A percentile compares a stretch with the other conserved stretches of the same genome.
phyloP scores from a whole-genome alignment of 352 stramenopile genomes.

The Phytophthora pseudosyringae region DNA sequence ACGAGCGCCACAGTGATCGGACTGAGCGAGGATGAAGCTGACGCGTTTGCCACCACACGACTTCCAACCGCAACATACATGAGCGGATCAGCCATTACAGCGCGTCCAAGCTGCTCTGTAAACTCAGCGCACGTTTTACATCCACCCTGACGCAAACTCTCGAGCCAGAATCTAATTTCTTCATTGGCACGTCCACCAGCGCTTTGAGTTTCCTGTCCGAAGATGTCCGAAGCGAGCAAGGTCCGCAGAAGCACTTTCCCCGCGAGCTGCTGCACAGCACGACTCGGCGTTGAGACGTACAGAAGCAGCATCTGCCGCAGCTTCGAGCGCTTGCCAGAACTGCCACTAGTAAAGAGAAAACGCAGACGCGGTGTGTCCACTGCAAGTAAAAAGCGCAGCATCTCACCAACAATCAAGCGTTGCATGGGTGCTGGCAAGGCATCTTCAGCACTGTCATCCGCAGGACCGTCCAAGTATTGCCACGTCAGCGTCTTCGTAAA shows the following conservation, averaged over 20 bases:
- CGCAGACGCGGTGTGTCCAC: conserved; percentile 64
- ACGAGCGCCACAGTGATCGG: conserved; percentile 60
- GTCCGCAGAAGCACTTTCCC: conserved; percentile 61
- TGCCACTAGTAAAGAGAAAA: conserved; percentile 51
- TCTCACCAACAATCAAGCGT: conserved; percentile 69
- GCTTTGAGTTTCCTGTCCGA: conserved; percentile 42
- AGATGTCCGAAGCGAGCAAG: conserved; percentile 60
- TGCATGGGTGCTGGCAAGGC: conserved; percentile 38
- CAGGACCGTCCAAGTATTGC: conserved; percentile 46
- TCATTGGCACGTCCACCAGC: conserved; percentile 38
- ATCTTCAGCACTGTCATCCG: conserved; percentile 1
- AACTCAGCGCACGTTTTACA: conserved; percentile 46
- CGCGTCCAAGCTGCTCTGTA: conserved; percentile 50
- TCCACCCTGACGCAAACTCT: conserved; percentile 54
- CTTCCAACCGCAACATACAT: conserved; percentile 45
- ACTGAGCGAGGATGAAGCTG: conserved; percentile 36
- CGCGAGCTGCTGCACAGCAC: conserved; percentile 47
- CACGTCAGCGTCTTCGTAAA: conserved; percentile 83
- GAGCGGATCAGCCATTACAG: conserved; percentile 57
- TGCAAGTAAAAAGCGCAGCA: conserved; percentile 69
- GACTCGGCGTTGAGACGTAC: conserved; percentile 50
- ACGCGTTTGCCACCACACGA: conserved; percentile 20
- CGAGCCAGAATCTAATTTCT: conserved; percentile 73
- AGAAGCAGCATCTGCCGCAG: conserved; percentile 71
- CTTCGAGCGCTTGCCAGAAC: conserved; percentile 45